These are phyloP conservation scores for Scedosporium apiospermum DNA, from an alignment of 2,329 filamentous ascomycete species.

Conservation along the genomic window DNA sequence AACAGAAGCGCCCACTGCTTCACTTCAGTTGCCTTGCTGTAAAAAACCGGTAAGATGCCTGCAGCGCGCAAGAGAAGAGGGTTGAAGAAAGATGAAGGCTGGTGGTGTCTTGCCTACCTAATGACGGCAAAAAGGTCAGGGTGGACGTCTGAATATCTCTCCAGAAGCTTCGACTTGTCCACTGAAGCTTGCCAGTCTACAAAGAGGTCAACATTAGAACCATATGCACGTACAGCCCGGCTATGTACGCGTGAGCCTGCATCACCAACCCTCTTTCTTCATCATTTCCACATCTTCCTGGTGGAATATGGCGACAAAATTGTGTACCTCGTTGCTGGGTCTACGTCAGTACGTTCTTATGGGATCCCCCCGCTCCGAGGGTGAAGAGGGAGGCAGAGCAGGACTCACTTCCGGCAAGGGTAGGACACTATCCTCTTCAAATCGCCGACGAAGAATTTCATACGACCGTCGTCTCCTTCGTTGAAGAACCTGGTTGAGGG, in stretches of 20 bases:
- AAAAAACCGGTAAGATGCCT: background rate
- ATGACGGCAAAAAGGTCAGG: constrained; percentile 17
- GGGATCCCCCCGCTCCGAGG: no score
- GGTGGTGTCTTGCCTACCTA: constrained; percentile 12
- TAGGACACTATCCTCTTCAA: constrained; percentile 21
- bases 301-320: no score
- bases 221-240: no score
- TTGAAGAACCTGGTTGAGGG: constrained; percentile 17
- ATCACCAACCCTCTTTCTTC: no score
- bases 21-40: constrained; percentile 23
- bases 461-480: constrained; percentile 13
- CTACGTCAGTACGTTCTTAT: no score
- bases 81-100: background rate
- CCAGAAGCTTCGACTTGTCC: constrained; percentile 17
- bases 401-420: constrained; percentile 19
- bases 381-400: background rate
- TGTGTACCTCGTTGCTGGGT: no score
- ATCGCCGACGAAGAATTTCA: constrained; percentile 12
- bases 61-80: no score
- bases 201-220: no score
- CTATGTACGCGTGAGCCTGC: no score
- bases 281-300: no score
- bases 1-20: constrained; percentile 26
- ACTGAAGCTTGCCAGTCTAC: constrained; percentile 23
- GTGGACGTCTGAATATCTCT: constrained; percentile 18